Conservation (phyloP, 441 rosid species). For the Pelargonium fulgidum region DNA sequence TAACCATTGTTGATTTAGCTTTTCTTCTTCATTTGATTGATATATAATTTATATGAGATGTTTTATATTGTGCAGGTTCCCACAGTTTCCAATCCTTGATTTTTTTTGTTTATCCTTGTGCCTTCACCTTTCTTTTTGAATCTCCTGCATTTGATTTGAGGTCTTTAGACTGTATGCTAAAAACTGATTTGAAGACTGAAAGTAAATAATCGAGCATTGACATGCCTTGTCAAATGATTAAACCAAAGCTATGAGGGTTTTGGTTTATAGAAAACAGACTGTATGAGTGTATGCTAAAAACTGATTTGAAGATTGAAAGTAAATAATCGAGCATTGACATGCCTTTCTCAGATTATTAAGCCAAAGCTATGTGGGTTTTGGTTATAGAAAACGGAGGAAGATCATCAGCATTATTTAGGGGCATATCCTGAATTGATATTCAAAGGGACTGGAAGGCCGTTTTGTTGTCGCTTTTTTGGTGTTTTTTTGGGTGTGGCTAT, state of each 20-base stretch:
- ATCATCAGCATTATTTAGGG: not conserved
- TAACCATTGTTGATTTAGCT: constrained; percentile 20
- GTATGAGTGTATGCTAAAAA: not conserved
- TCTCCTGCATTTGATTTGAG: not conserved
- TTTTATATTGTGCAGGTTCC: not conserved
- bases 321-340: constrained; percentile 3
- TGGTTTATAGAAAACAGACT: too few species aligned
- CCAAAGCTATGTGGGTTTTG: not conserved
- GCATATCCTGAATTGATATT: not conserved
- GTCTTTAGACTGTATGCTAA: not conserved
- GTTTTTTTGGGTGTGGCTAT: not conserved
- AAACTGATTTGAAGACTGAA: not conserved
- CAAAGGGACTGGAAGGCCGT: not conserved
- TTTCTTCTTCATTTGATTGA: not conserved
- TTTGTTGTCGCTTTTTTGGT: not conserved
- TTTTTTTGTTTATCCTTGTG: not conserved
- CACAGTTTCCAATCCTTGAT: not conserved
- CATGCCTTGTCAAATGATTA: not conserved
- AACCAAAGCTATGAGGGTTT: not conserved
- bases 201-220: not conserved
- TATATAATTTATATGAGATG: not conserved
- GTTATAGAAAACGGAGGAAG: not conserved
- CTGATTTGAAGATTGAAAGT: not conserved
- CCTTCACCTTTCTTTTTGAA: not conserved
- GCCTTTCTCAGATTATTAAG: not conserved